Conservation (phyloP, 495 filamentous ascomycete species). For the Amphirosellinia nigrospora region DNA sequence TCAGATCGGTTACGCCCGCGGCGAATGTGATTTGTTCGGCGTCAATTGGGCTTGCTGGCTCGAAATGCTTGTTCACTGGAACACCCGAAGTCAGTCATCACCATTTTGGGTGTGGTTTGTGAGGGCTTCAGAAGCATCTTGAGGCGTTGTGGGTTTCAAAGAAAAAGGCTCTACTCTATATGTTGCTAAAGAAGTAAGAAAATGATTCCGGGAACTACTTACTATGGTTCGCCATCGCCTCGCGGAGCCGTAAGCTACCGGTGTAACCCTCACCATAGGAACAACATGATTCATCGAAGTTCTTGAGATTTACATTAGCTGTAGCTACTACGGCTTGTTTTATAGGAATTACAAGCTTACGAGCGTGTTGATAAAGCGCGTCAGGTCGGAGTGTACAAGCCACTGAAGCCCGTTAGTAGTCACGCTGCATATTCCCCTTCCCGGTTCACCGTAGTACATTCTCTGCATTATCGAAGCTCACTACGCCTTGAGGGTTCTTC, state of each 20-base stretch:
- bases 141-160: not conserved
- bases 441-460: slow-evolving; percentile 19
- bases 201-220: not conserved
- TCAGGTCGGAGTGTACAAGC: slow-evolving; percentile 30
- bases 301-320: slow-evolving; percentile 18
- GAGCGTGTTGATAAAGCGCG: slow-evolving; percentile 31
- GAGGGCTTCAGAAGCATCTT: not conserved
- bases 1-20: slow-evolving; percentile 54
- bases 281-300: slow-evolving; percentile 28
- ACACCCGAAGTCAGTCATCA: not conserved
- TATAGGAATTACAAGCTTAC: slow-evolving; percentile 1
- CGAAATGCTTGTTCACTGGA: slow-evolving; percentile 49
- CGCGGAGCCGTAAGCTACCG: slow-evolving; percentile 40
- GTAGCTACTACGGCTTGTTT: not conserved
- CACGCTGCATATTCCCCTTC: not conserved
- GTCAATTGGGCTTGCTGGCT: slow-evolving; percentile 45
- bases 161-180: not conserved
- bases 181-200: not conserved
- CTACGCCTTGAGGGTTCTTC: slow-evolving; percentile 32
- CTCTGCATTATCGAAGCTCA: slow-evolving; percentile 36
- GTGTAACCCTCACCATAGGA: slow-evolving; percentile 36
- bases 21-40: slow-evolving; percentile 51
- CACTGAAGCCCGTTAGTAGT: slow-evolving; percentile 21
- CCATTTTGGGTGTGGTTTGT: not conserved
- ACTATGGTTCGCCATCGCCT: slow-evolving; percentile 50